Evolutionary conservation across 305 asterid species (phyloP), one percentile per base, ranked within the genome.

Genomic region (Plantago coronopus): DNA sequence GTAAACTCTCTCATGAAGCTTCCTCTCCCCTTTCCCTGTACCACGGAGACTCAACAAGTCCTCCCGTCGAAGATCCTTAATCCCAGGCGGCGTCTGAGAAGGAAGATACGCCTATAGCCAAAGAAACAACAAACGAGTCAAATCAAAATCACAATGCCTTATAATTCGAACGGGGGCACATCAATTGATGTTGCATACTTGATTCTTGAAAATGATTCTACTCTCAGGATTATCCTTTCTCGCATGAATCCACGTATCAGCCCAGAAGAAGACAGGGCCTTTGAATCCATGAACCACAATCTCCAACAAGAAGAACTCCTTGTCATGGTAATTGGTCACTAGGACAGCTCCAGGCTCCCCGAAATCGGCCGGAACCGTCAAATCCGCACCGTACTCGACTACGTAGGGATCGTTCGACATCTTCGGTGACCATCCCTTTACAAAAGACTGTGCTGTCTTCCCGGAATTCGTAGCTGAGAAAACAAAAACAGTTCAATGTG

Each of bases 181-280:
- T 12, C 42, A 34, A 34, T 34, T 34, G 42, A 34, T 34, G 42
- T 29, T 45, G 25, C 76, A 38, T 47, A 76, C 95, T 85, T 87
- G 87, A 71, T 84, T 84, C 76, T 48, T 81, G 84, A 89, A 89
- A 68, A 87, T 71, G 25, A 84, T 79, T 74, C 97, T 83, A 48
- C 88, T 78, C 17, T 81, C 69, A 13, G 85, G 83, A 54, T 83
- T 78, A 53, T 81, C 85, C 65, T 78, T 83, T 61, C 76, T 78
- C 3, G 95, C 71, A 71, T 84, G 95, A 68, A 87, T 87, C 95
- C 95, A 89, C 25, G 97, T 79, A 59, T 82, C 76, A 0, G 91
- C 89, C 56, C 72, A 70, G 70, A 87, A 84, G 82, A 77, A 74
- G 13, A 78, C 13, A 7, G 88, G 90, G 22, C 86, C 84, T 18